phyloP scores from a whole-genome alignment of 1,139 yeast species.

The Suhomyces wounanorum region DNA sequence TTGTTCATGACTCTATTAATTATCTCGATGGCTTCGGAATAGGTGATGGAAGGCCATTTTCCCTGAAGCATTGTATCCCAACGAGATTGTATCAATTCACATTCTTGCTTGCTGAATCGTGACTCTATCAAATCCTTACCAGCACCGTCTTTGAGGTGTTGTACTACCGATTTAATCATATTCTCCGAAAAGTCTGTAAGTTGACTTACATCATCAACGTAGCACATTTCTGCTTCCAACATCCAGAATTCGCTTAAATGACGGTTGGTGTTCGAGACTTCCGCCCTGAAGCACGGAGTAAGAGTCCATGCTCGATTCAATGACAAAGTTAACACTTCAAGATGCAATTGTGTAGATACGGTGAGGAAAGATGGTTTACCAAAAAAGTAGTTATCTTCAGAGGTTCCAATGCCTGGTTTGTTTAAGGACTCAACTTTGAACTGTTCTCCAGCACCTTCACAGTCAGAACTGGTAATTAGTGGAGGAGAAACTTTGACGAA shows the following conservation, averaged over 20 bases:
- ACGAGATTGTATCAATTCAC: slow-evolving; percentile 22
- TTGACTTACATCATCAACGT: slow-evolving; percentile 57
- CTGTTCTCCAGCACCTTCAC: slow-evolving; percentile 97
- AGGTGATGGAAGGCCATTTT: slow-evolving; percentile 74
- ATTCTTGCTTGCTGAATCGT: slow-evolving; percentile 38
- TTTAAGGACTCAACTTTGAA: slow-evolving; percentile 51
- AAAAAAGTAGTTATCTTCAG: slow-evolving; percentile 49
- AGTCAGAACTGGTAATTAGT: slow-evolving; percentile 81
- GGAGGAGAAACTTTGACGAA: slow-evolving; percentile 86
- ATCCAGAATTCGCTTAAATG: slow-evolving; percentile 97
- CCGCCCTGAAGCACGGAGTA: slow-evolving; percentile 94
- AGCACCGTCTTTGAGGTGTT: slow-evolving; percentile 34
- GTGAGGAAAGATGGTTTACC: slow-evolving; percentile 72
- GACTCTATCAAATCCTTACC: slow-evolving; percentile 46
- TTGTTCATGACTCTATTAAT: slow-evolving; percentile 41
- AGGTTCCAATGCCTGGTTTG: slow-evolving; percentile 4
- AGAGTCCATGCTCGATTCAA: slow-evolving; percentile 84
- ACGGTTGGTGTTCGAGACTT: slow-evolving; percentile 84
- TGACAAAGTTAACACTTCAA: slow-evolving; percentile 79
- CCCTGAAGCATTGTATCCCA: slow-evolving; percentile 33
- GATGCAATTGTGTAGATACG: slow-evolving; percentile 89
- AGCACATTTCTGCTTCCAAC: slow-evolving; percentile 89
- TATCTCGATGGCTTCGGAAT: slow-evolving; percentile 66
- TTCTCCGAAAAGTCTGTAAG: slow-evolving; percentile 67
- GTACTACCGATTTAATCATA: slow-evolving; percentile 63